These are phyloP conservation scores for sorghum (Sorghum bicolor) DNA, from an alignment of 176 grass and related monocot species.

Conservation along the genomic window DNA sequence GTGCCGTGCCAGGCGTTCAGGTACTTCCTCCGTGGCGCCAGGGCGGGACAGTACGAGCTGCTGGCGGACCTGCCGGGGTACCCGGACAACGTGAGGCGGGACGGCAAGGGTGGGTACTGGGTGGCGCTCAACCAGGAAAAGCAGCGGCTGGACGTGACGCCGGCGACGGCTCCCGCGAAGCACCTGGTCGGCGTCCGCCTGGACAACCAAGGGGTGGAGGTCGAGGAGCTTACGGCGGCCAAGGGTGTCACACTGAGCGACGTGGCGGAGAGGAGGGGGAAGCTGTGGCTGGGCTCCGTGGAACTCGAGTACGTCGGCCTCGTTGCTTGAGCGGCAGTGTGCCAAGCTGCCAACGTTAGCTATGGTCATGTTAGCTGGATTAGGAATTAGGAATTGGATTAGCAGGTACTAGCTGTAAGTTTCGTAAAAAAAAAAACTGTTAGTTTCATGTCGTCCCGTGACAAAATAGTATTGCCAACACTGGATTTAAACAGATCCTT, in stretches of 20 bases:
- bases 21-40: conserved; percentile 40
- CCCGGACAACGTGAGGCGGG: conserved; percentile 55
- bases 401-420: not conserved
- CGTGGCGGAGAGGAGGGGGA: conserved; percentile 40
- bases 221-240: conserved; percentile 28
- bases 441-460: not conserved
- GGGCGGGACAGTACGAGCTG: conserved; percentile 18
- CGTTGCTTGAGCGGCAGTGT: not conserved
- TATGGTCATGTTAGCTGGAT: not conserved
- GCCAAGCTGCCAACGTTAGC: not conserved
- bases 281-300: conserved; percentile 53
- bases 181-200: conserved; percentile 35
- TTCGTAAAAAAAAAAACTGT: too few species aligned
- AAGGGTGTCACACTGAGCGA: conserved; percentile 51
- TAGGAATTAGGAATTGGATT: not conserved
- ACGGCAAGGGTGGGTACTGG: conserved; percentile 39
- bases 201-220: conserved; percentile 4
- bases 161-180: conserved; percentile 8
- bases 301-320: conserved; percentile 42
- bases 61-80: conserved; percentile 57
- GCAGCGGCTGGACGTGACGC: not conserved
- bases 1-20: conserved; percentile 33
- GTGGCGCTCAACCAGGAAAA: conserved; percentile 49
- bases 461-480: not conserved
- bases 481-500: not conserved